These are phyloP conservation scores for Populus euphratica DNA, from an alignment of 345 rosid species.

Conservation along the genomic window DNA sequence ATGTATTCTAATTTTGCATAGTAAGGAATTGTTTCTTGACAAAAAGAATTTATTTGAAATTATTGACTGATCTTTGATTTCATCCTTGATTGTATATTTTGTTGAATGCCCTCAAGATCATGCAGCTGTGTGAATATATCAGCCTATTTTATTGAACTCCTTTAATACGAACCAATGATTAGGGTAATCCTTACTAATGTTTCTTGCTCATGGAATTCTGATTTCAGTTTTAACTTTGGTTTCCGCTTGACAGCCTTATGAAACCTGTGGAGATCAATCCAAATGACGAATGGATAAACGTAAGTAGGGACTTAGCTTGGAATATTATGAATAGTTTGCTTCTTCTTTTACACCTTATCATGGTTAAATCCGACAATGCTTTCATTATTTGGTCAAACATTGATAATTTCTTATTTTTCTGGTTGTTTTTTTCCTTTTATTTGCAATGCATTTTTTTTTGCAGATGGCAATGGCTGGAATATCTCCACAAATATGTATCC, in stretches of 20 bases:
- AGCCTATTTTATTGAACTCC: background rate
- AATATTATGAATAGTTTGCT: slow-evolving; percentile 8
- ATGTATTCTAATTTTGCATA: background rate
- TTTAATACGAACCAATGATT: background rate
- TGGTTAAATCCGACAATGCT: background rate
- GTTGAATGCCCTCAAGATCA: too few relatives aligned
- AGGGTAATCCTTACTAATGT: background rate
- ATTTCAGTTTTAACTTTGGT: slow-evolving; percentile 18
- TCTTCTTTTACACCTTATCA: background rate
- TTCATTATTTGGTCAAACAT: background rate
- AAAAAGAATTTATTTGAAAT: background rate
- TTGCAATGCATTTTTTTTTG: slow-evolving; percentile 15
- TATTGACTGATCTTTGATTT: too few relatives aligned
- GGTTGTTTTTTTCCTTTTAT: slow-evolving; percentile 4
- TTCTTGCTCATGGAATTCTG: background rate
- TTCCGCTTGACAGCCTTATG: slow-evolving; percentile 57
- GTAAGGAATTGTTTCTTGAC: background rate
- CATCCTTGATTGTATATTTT: too few relatives aligned
- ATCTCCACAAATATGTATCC: slow-evolving; percentile 95
- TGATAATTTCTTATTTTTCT: slow-evolving; percentile 5
- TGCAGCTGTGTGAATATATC: background rate
- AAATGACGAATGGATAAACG: slow-evolving; percentile 94
- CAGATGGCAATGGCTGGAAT: slow-evolving; percentile 96
- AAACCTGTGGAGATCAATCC: slow-evolving; percentile 91
- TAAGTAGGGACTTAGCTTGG: slow-evolving; percentile 39